Conservation (phyloP, 768 basidiomycete species). For the Mycena filopes region DNA sequence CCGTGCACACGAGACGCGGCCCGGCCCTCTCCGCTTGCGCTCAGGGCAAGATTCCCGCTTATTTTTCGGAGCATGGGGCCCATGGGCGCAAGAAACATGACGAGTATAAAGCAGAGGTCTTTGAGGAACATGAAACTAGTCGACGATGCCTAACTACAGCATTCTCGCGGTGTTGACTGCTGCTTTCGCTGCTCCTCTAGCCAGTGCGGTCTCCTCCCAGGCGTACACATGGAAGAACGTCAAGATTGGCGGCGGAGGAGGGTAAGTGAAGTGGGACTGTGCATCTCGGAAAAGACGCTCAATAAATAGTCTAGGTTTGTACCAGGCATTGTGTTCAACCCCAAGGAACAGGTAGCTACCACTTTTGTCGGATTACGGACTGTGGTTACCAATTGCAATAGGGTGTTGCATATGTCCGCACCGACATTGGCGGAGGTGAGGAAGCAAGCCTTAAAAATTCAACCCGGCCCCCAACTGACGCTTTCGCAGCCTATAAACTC, state of each 20-base stretch:
- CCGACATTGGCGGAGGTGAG: constrained; percentile 76
- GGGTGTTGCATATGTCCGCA: constrained; percentile 73
- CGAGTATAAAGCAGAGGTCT: constrained; percentile 26
- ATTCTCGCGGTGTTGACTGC: constrained; percentile 45
- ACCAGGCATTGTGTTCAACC: constrained; percentile 67
- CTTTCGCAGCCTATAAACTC: constrained; percentile 71
- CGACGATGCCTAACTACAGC: constrained; percentile 45
- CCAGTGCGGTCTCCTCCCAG: constrained; percentile 47
- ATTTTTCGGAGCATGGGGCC: constrained; percentile 25
- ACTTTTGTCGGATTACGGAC: neutral
- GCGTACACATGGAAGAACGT: constrained; percentile 73
- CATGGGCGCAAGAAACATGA: neutral
- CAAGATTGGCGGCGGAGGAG: constrained; percentile 53
- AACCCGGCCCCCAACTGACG: no score
- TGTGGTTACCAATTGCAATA: constrained; percentile 29
- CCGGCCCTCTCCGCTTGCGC: neutral
- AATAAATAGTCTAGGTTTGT: constrained; percentile 13
- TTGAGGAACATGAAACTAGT: constrained; percentile 2
- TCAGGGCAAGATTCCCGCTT: constrained; percentile 14
- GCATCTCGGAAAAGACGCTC: neutral
- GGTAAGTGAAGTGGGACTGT: constrained; percentile 18
- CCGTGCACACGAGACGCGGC: constrained; percentile 14
- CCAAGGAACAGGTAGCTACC: constrained; percentile 54
- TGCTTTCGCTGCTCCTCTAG: constrained; percentile 41
- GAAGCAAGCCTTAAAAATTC: constrained; percentile 69